phyloP scores from a whole-genome alignment of 2,329 filamentous ascomycete species.

The Diaporthe sp. region DNA sequence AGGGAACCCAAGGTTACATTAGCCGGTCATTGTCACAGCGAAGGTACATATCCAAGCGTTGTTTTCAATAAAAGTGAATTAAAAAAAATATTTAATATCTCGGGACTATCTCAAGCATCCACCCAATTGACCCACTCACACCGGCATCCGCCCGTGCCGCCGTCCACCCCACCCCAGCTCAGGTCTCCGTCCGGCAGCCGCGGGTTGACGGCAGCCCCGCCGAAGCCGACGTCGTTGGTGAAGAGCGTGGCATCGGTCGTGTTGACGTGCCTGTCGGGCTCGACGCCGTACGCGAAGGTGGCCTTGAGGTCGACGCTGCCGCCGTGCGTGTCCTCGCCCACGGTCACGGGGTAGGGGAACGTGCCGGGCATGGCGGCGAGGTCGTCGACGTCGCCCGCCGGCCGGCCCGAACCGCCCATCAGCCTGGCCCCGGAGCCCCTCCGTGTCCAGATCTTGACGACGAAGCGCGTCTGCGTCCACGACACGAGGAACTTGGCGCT shows the following conservation, averaged over 20 bases:
- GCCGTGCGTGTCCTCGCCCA: slow-evolving; percentile 74
- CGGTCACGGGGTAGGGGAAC: slow-evolving; percentile 75
- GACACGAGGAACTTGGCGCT: slow-evolving; percentile 71
- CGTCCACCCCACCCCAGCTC: slow-evolving; percentile 72
- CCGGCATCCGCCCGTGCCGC: slow-evolving; percentile 73
- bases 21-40: slow-evolving; percentile 14
- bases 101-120: slow-evolving; percentile 19
- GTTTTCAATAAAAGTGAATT: slow-evolving; percentile 1
- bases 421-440: slow-evolving; percentile 57
- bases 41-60: neutral
- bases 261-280: slow-evolving; percentile 61
- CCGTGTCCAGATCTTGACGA: slow-evolving; percentile 77
- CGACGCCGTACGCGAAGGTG: slow-evolving; percentile 67
- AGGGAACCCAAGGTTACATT: neutral
- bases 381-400: slow-evolving; percentile 47
- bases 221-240: slow-evolving; percentile 63
- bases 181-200: slow-evolving; percentile 57
- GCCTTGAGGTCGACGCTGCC: slow-evolving; percentile 67
- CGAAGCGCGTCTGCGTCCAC: slow-evolving; percentile 72
- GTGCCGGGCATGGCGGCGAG: slow-evolving; percentile 65
- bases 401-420: slow-evolving; percentile 46
- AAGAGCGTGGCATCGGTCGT: slow-evolving; percentile 60
- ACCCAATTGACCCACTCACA: slow-evolving; percentile 73
- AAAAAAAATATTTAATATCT: neutral
- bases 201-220: slow-evolving; percentile 68